Evolutionary conservation across 23 red algal genomes (phyloP), one percentile per base, ranked within the genome.

Genomic region (Agarophyton chilense): DNA sequence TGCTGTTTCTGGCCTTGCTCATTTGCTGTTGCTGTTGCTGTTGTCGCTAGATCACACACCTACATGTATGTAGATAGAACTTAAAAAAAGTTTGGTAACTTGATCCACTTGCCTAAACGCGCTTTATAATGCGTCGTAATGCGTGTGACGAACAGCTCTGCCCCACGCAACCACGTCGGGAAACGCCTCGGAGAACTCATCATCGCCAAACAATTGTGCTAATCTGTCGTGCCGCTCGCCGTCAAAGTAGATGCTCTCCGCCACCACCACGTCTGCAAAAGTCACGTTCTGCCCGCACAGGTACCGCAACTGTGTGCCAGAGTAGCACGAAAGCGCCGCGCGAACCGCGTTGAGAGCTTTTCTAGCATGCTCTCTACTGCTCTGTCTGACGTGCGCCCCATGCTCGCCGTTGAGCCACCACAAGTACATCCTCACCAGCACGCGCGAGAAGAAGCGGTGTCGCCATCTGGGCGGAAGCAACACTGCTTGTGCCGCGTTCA

Each of bases 111-210:
- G 2, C 35, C 4, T 80, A 61, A n/a, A n/a, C n/a, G n/a, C n/a
- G 4, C 34, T 32, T 29, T 25, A n/a, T 18, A n/a, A n/a, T n/a
- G 50, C 50, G 3, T 17, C 50, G 53, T 79, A 89, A 78, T 89
- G 85, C 11, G 85, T 89, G 32, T 43, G 49, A 8, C 85, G 66
- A 47, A 89, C 13, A 18, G 72, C 85, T 44, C 70, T 63, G 21
- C 71, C 85, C 85, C 85, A 89, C 34, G 85, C 85, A 26, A 89
- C 36, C 16, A 89, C 40, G 41, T 89, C 85, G 31, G 85, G 71
- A 39, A 89, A 89, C 9, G 51, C 72, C 16, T 89, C 85, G 11
- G 51, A 44, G 43, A 89, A 79, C 29, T 77, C 51, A 0, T 78
- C 73, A 49, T 89, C 85, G 39, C 71, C 35, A 22, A 61, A 89